These are phyloP conservation scores for Sporisorium sorghi DNA, from an alignment of 1,284 basidiomycete genomes.

Conservation along the genomic window DNA sequence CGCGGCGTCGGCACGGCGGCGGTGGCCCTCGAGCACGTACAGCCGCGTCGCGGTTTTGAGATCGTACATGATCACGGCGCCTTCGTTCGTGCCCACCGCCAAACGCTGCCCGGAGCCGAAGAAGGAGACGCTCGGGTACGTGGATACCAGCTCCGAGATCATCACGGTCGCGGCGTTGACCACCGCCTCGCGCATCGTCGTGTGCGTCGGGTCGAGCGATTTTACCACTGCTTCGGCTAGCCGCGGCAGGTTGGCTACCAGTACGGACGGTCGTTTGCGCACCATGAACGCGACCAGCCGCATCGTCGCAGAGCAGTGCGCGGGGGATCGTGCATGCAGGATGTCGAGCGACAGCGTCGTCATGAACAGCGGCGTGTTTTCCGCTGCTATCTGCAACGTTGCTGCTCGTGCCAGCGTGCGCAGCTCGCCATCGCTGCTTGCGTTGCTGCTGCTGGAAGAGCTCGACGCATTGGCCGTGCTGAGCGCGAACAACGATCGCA, in stretches of 20 bases:
- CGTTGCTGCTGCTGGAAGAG: not conserved
- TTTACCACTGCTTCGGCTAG: constrained; percentile 96
- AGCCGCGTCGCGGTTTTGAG: constrained; percentile 93
- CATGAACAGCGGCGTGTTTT: constrained; percentile 92
- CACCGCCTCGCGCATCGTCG: constrained; percentile 84
- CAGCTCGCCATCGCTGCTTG: constrained; percentile 27
- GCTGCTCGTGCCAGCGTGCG: constrained; percentile 77
- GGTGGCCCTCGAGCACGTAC: constrained; percentile 91
- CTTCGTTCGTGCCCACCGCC: constrained; percentile 92
- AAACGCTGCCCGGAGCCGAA: constrained; percentile 85
- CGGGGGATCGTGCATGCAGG: constrained; percentile 80
- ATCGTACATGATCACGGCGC: constrained; percentile 87
- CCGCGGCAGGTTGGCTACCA: constrained; percentile 86
- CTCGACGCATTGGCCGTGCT: constrained; percentile 17
- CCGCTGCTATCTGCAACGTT: constrained; percentile 84
- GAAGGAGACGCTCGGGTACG: constrained; percentile 92
- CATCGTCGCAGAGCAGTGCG: constrained; percentile 87
- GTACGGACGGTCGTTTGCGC: constrained; percentile 76
- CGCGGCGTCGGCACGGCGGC: constrained; percentile 38
- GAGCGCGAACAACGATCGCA: constrained; percentile 85
- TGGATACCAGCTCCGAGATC: constrained; percentile 77
- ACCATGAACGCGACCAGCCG: constrained; percentile 94
- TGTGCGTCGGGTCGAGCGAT: constrained; percentile 90
- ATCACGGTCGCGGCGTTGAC: constrained; percentile 93
- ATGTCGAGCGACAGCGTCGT: constrained; percentile 92